These are phyloP conservation scores for Dictyostelium capitatum DNA, from an alignment of 78 protist genomes.

Conservation along the genomic window DNA sequence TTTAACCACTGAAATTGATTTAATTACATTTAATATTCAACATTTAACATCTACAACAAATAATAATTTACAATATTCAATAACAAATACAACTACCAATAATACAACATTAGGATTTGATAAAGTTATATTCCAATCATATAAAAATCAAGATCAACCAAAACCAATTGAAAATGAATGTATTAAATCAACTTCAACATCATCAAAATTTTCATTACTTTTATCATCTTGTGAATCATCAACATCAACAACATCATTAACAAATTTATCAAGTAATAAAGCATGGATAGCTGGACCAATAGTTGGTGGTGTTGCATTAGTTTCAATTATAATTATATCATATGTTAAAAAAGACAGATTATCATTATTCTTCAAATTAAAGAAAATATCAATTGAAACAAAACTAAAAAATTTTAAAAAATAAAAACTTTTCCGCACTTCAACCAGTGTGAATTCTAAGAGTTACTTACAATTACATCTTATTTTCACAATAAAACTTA, in stretches of 20 bases:
- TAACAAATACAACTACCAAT: not conserved
- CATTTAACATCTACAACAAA: not conserved
- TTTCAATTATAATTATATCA: not conserved
- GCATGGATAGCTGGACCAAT: slow-evolving; percentile 2
- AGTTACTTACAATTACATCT: no score
- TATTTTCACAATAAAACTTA: no score
- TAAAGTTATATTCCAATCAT: not conserved
- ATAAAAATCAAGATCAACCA: not conserved
- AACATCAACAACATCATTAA: no score
- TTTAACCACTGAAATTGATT: not conserved
- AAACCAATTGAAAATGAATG: not conserved
- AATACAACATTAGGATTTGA: not conserved
- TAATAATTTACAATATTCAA: no score
- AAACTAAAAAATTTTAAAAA: not conserved
- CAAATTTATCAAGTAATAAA: not conserved
- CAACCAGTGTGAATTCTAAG: no score
- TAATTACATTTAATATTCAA: not conserved
- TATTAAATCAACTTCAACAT: not conserved
- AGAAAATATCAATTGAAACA: not conserved
- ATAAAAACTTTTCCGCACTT: no score
- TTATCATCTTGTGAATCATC: no score
- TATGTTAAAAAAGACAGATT: not conserved
- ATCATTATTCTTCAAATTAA: not conserved
- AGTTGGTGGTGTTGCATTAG: not conserved
- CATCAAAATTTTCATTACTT: no score